Base-by-base conservation (phyloP, 345 rosid species). In the Raphanus sativus region DNA sequence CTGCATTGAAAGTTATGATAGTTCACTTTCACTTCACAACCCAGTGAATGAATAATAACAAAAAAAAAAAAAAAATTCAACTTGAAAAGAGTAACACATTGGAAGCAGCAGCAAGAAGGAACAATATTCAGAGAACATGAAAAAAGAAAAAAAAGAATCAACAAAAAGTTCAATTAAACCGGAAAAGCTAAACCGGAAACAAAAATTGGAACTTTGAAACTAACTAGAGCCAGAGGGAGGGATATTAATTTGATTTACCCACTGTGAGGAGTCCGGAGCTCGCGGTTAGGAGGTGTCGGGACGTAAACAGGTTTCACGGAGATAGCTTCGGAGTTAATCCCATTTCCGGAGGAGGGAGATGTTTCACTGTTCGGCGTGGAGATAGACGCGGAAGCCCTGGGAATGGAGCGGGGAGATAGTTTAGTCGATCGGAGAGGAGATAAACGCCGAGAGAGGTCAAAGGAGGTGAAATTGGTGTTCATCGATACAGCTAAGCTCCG, bases 201-300 rank as follows among this genome's bases (percentile, higher is more conserved):
- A 54, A 3, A 30, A 62, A 15, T 52, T 21, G 7, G 52, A 56
- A 73, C 59, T 4, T 11, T 55, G 59, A 60, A 75, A 15, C 3
- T 2, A 15, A 72, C 6, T 2, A 45, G 28, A 64, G 30, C 8
- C 2, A 7, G 8, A 1, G 12, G 33, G 21, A 21, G 21, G 62
- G 54, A 6, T 45, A 6, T 4, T 0, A 62, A 62, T 2, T 16
- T 9, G 9, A 72, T 36, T 34, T 83, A 93, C 96, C 97, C 98
- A 87, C 98, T 93, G 76, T 93, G 98, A 84, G 98, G 98, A 80
- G 98, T 91, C 26, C 97, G 88, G 70, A 86, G 90, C 26, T 81
- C 84, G 40, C 97, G 91, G 83, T 86, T 75, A 9, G 68, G 36
- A 15, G 92, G 95, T 4, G 98, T 86, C 13, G 97, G 95, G 62